Base-by-base conservation (phyloP, 768 basidiomycete genomes). In the Phylloporus arenicola region DNA sequence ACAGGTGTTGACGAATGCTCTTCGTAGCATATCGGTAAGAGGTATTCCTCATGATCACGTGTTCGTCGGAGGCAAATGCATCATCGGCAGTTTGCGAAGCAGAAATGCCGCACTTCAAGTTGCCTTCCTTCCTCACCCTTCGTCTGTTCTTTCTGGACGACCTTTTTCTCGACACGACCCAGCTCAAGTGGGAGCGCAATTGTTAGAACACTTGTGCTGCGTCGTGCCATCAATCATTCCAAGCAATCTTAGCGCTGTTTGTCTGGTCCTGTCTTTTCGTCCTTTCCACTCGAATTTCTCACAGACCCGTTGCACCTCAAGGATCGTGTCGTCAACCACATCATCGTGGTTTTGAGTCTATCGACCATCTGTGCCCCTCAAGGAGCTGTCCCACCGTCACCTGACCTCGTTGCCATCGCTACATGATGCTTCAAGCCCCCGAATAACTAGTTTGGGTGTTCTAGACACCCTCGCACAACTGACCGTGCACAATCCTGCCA, bases 101-200 rank as follows among this genome's bases (percentile, higher is more conserved):
- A 67, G 43, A 74, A 73, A 60, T 74, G 73, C 71, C 73, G 70
- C 73, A 71, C 11, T 38, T 17, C 30, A 31, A 4, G 16, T 16
- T 24, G 9, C 49, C 44, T 10, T 38, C 19, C 7, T 10, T 41
- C 38, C 34, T 39, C 43, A n/a, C 34, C 12, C 6, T 9, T 19
- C 34, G 13, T 47, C 44, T 20, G 7, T 19, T 12, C 22, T 22
- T 22, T 13, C 39, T 25, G 22, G 20, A 39, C 13, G 38, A 6
- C 14, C 25, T 4, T 7, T 3, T 7, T 25, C 25, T 25, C 25
- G 56, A 51, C 61, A 58, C 61, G 43, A 50, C 11, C 51, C 51
- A 53, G 48, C 54, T 64, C 65, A 62, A 64, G 68, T 63, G 72
- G 68, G 72, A 76, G 75, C 73, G 75, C 59, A 64, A 72, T 75